Base-by-base conservation (phyloP, 176 grass and related monocot genomes). In the Ensete glaucum region DNA sequence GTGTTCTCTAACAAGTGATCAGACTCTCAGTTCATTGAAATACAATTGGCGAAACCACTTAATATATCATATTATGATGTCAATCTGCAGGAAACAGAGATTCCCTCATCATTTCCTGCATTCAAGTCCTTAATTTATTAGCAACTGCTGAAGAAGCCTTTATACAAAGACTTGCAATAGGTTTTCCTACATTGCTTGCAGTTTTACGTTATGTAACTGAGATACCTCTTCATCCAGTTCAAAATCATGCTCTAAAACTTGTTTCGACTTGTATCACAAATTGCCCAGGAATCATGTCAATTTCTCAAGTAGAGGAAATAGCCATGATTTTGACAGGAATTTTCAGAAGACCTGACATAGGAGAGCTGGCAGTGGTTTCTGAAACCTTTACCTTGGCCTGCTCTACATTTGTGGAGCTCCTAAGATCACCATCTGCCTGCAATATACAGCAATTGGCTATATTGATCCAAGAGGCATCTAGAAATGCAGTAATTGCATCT, bases 211-310 rank as follows among this genome's bases (percentile, higher is more conserved):
- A 93, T 88, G 85, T 93, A 76, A 79, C 85, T 54, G 90, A 93
- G 74, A 87, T 93, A 85, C 94, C 94, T 83, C 86, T 86, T 76
- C 94, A 97, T 76, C 88, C 94, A 80, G 85, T 82, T 48, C 94
- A 97, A 64, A 82, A 88, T 82, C 85, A 88, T 75, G 80, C 84
- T 58, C 76, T 93, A 80, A 84, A 71, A 79, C 88, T 97, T 72
- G 82, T 93, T 79, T 93, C 69, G 50, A 83, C 71, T 71, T 87
- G 83, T 80, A 86, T 97, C 60, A 72, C 74, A 43, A 82, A 87
- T 79, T 89, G 79, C 72, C 82, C 84, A 34, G 94, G 94, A 73
- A 85, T 93, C 20, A 80, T 97, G 58, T 92, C 94, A 9, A 62
- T 77, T 50, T 77, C 86, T 56, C 90, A 97, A 82, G 82, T 81